Base-by-base conservation (phyloP, 495 filamentous ascomycete genomes). In the Aspergillus saccharolyticus region DNA sequence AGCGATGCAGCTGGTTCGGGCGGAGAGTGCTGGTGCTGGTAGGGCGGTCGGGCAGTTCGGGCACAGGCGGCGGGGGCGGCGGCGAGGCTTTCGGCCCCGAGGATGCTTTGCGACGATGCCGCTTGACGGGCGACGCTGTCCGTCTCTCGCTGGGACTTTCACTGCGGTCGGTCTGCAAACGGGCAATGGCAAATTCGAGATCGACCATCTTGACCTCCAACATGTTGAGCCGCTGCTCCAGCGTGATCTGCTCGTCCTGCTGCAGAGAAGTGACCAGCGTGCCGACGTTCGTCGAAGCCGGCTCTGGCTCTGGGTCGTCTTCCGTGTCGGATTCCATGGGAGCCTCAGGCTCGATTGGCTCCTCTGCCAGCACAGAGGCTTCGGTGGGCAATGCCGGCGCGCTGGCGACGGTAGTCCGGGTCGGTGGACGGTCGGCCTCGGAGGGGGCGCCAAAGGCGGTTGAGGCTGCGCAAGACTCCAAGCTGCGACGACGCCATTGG, bases 181-280 rank as follows among this genome's bases (percentile, higher is more conserved):
- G 73, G 0, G 79, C 78, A 52, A 82, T 78, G 1, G 79, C 79
- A 47, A 79, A 80, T 57, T 82, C 80, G 9, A 82, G 66, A 39
- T 82, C 80, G 58, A 82, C 80, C 42, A 82, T 66, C 51, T 82
- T 82, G 4, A 82, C 78, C 50, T 82, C 80, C 0, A 82, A 57
- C 0, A 79, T 82, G 39, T 78, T 75, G 7, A 82, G 44, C 19
- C 80, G 74, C 46, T 82, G 78, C 56, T 82, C 80, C 1, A 80
- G 54, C 1, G 77, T 78, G 9, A 76, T 64, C 22, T 70, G 68
- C 20, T 78, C 76, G 53, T 79, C 76, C 55, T 70, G 67, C 28
- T 79, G 74, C 67, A 81, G 77, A 16, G 68, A 62, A 47, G 66
- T 72, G 12, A 78, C 66, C 6, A 78, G 65, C 43, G 65, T 70